Conservation (phyloP, 192 early-diverging fungal species). For the Backusella westeae region DNA sequence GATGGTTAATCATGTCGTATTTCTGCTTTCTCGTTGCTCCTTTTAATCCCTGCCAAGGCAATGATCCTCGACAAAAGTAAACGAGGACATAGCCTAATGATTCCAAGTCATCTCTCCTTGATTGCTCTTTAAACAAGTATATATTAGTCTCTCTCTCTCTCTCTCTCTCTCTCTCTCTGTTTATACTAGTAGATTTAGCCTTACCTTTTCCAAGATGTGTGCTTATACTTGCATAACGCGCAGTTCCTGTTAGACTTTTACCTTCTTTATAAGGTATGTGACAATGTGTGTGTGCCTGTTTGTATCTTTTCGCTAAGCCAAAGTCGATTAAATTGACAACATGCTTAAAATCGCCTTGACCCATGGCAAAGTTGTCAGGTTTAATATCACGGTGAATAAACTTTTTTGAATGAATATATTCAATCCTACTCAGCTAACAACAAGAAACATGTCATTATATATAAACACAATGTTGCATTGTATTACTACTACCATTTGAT, state of each 20-base stretch:
- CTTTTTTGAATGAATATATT: constrained; percentile 75
- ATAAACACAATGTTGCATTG: neutral
- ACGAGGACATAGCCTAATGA: constrained; percentile 89
- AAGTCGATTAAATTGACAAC: constrained; percentile 89
- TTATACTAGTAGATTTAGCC: neutral
- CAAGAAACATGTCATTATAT: neutral
- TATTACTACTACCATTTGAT: constrained; percentile 66
- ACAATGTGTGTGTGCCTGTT: constrained; percentile 74
- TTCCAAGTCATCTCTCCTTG: constrained; percentile 89
- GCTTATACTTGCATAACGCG: constrained; percentile 88
- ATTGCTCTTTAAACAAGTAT: constrained; percentile 66
- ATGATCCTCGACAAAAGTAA: constrained; percentile 88
- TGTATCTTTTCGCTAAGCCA: constrained; percentile 86
- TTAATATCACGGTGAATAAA: constrained; percentile 92
- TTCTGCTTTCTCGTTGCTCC: constrained; percentile 92
- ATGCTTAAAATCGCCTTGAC: constrained; percentile 75
- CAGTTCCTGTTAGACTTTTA: constrained; percentile 90
- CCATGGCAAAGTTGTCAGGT: constrained; percentile 92
- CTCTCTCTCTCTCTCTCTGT: neutral
- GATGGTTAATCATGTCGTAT: constrained; percentile 93
- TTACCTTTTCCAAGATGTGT: constrained; percentile 75
- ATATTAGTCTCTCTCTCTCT: neutral
- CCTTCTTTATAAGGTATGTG: constrained; percentile 91
- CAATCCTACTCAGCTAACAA: constrained; percentile 57
- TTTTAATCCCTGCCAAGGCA: constrained; percentile 94